Base-by-base conservation (phyloP, 805 yeast genomes). In the Yarrowia sp. region DNA sequence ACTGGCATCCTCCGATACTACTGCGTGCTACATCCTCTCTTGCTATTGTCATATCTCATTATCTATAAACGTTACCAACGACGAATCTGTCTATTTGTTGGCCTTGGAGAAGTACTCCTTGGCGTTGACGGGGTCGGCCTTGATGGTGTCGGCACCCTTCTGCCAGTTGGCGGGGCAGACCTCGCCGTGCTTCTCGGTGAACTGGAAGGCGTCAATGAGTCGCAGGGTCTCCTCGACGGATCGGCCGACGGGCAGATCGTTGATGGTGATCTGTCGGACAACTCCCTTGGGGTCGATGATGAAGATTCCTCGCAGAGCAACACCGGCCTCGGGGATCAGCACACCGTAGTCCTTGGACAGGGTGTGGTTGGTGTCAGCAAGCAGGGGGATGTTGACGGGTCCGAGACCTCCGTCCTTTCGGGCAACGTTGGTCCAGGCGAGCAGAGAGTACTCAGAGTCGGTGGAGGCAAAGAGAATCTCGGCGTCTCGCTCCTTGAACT, bases 131-230 rank as follows among this genome's bases (percentile, higher is more conserved):
- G 89, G 90, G 72, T 84, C 88, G 76, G 92, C 91, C 79, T 87
- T 88, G 82, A 92, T 91, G 79, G 96, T 89, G 77, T 90, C 96
- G 68, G 90, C 78, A 82, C 99, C 99, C 79, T 90, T 88, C 66
- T 87, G 85, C 99, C 99, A 93, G 96, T 93, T 95, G 78, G 98
- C 98, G 75, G 99, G 99, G 84, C 98, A 92, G 72, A 93, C 99
- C 83, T 96, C 97, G 83, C 99, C 99, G 87, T 95, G 84, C 84
- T 90, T 89, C 80, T 92, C 98, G 74, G 97, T 90, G 92, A 96
- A 95, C 84, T 93, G 97, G 97, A 95, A 95, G 73, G 98, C 99
- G 79, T 95, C 98, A 69, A 95, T 85, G 77, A 95, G 86, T 88
- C 99, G 92, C 77, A 91, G 84, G 71, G 98, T 89, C 86, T 95